phyloP scores from a whole-genome alignment of 2,329 filamentous ascomycete species.

The Ceratocystis destructans region DNA sequence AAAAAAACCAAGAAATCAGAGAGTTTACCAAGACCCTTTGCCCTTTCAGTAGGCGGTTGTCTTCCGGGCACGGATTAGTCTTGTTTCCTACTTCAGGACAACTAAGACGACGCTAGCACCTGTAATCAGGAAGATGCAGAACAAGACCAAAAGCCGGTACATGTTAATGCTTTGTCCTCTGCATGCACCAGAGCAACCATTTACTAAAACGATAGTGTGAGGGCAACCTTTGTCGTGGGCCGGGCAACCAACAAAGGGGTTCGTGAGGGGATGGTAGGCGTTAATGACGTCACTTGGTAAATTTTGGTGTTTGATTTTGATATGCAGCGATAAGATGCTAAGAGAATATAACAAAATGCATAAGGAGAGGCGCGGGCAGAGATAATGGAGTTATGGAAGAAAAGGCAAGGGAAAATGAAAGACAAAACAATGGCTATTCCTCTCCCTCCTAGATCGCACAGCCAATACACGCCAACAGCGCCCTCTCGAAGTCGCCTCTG shows the following conservation, averaged over 20 bases:
- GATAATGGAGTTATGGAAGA: not conserved
- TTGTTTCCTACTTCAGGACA: no score
- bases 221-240: not conserved
- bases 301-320: no score
- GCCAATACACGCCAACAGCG: slow-evolving; percentile 58
- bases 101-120: not conserved
- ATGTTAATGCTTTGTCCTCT: not conserved
- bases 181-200: not conserved
- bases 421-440: not conserved
- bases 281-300: not conserved
- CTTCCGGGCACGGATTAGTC: no score
- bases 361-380: not conserved
- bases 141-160: not conserved
- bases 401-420: not conserved
- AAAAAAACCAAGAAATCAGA: not conserved
- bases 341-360: no score
- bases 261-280: not conserved
- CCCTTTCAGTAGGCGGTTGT: no score
- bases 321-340: no score
- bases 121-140: not conserved
- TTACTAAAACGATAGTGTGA: not conserved
- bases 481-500: slow-evolving; percentile 63
- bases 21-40: no score
- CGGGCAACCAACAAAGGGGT: not conserved
- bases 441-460: slow-evolving; percentile 24